These are phyloP conservation scores for Diaporthe sp. DNA, from an alignment of 2,329 filamentous ascomycete genomes.

Conservation along the genomic window DNA sequence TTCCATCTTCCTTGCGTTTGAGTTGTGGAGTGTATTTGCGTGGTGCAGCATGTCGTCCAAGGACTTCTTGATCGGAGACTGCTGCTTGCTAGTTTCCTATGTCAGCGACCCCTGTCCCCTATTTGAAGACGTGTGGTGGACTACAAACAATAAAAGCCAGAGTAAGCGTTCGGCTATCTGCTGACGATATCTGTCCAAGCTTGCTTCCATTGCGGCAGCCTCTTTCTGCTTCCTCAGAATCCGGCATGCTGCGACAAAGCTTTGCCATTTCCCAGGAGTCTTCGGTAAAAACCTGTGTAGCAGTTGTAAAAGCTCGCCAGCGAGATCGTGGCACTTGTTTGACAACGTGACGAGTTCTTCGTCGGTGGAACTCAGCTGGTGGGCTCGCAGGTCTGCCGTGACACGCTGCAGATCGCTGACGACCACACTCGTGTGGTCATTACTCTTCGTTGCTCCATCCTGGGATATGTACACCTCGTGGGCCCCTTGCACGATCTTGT, in stretches of 20 bases:
- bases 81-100: not conserved
- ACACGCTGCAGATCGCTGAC: constrained; percentile 15
- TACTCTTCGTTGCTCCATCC: not conserved
- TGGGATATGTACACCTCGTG: constrained; percentile 6
- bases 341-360: not conserved
- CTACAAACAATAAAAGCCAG: not conserved
- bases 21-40: not conserved
- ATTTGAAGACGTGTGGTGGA: too few species aligned
- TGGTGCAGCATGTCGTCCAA: constrained; percentile 10
- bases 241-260: constrained; percentile 19
- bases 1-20: constrained; percentile 3
- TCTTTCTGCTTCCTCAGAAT: constrained; percentile 17
- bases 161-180: constrained; percentile 9
- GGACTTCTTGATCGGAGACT: constrained; percentile 14
- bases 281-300: constrained; percentile 13
- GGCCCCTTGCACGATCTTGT: not conserved
- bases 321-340: constrained; percentile 2
- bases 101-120: not conserved
- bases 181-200: constrained; percentile 4
- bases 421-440: constrained; percentile 19
- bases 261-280: constrained; percentile 12
- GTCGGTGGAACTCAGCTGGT: not conserved
- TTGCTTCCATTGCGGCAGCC: not conserved
- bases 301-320: not conserved
- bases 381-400: not conserved